Evolutionary conservation across 768 basidiomycete genomes (phyloP).

Genomic region (Boletales sp.): DNA sequence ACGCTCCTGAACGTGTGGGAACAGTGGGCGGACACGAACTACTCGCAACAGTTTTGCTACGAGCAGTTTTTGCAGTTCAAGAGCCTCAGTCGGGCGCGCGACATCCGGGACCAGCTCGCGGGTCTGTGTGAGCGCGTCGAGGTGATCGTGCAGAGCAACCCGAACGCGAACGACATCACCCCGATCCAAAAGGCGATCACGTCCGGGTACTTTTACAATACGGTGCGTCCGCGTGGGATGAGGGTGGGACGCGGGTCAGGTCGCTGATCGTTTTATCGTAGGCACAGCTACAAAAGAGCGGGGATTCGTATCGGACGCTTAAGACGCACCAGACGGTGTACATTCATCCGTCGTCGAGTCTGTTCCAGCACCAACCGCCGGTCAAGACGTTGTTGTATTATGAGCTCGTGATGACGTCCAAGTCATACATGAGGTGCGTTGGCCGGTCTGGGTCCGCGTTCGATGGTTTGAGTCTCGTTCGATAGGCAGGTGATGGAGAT

Average conservation of each 20-base stretch:
- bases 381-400: conserved; percentile 90
- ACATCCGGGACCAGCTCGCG: conserved; percentile 94
- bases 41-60: conserved; percentile 95
- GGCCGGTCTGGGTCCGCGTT: no score
- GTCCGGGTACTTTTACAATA: conserved; percentile 94
- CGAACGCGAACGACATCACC: conserved; percentile 89
- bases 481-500: conserved; percentile 94
- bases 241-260: background rate
- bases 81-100: conserved; percentile 88
- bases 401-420: conserved; percentile 95
- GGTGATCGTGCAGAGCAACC: conserved; percentile 81
- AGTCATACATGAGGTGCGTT: conserved; percentile 84
- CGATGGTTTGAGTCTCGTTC: background rate
- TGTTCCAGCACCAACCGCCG: conserved; percentile 96
- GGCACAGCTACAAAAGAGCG: conserved; percentile 92
- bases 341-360: conserved; percentile 91
- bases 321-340: conserved; percentile 97
- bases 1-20: conserved; percentile 98
- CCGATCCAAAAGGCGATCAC: conserved; percentile 95
- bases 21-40: conserved; percentile 98
- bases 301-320: conserved; percentile 94
- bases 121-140: conserved; percentile 96
- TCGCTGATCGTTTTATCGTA: conserved; percentile 25
- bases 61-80: conserved; percentile 96
- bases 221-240: conserved; percentile 45